Evolutionary conservation across 768 basidiomycete genomes (phyloP), one percentile per base, ranked within the genome.

Genomic region (Macrolepiota fuliginosa): DNA sequence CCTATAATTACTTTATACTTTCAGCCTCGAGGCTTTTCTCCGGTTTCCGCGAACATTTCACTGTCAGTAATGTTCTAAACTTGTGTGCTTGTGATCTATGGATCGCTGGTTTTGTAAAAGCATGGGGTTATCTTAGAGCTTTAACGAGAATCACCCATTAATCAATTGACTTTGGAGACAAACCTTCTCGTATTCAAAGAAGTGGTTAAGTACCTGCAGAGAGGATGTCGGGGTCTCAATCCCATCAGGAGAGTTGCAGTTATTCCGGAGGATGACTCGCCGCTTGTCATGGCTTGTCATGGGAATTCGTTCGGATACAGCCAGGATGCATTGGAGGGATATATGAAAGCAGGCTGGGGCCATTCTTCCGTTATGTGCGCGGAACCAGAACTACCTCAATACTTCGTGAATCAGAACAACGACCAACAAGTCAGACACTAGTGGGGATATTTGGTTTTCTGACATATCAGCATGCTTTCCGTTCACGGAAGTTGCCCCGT

Each of bases 21-120:
- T 22, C 19, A n/a, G 35, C 56, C 56, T 57, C 51, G 39, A 53
- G 57, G 50, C 51, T 29, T 52, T 40, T 57, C 40, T 32, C 39
- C 40, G 13, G 27, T 40, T 46, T 45, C 39, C 58, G 51, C 58
- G 51, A 60, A 52, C 24, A 24, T 37, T 37, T 54, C 10, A 6
- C 19, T 24, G 9, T 49, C 22, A 42, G 40, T 42, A 13, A 4
- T 42, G 40, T 4, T 3, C 3, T 4, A 42, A 13, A 10, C 29
- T 32, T 32, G 29, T 32, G 3, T 32, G 3, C 29, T 3, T 32
- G 29, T 7, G 29, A 32, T 32, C 29, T 7, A 32, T 32, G 29
- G 29, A 32, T 32, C 29, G 29, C 29, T 32, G 7, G 7, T 32
- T 32, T 7, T 32, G 29, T 32, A 32, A 32, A 7, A 32, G 29